Base-by-base conservation (phyloP, 805 yeast species). In the Pichia eremophila region DNA sequence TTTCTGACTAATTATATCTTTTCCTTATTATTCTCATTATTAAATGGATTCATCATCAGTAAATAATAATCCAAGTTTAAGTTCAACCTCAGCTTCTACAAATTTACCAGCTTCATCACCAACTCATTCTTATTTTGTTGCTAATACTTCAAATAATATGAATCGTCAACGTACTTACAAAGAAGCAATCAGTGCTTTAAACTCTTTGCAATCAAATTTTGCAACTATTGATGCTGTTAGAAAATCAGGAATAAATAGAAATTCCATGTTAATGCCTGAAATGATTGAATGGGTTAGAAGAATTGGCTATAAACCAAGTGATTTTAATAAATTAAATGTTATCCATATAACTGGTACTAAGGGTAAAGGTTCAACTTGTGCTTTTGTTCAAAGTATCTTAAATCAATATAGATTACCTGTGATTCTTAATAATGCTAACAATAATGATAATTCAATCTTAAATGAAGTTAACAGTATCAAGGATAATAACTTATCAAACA, bases 331-430 rank as follows among this genome's bases (percentile, higher is more conserved):
- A 51, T 64, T 93, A 56, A 90, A 90, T 56, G 74, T 89, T 3
- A 75, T 93, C 39, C 99, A 93, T 60, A 83, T 95, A 36, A 90
- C 99, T 0, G 99, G 99, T 19, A 93, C 99, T 1, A 93, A 93
- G 63, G 99, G 99, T 14, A 93, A 93, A 67, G 99, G 99, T 1
- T 89, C 97, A 0, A 91, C 98, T 0, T 91, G 97, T 65, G 96
- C 99, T 0, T 93, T 93, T 61, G 78, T 89, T 3, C 85, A 86
- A 57, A 79, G 93, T 3, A 87, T 95, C 38, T 65, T 95, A 51
- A 59, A 66, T 8, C 87, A 87, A 60, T 87, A 87, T 57, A 68
- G 65, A 51, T 53, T 39, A 27, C 64, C 52, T 10, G 32, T 41
- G n/a, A n/a, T 43, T 11, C 31, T 17, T 5, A 37, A 35, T 19